A percentile compares a stretch with the other conserved stretches of the same genome.
Conservation (phyloP, 805 yeast species). For the Lachancea quebecensis region DNA sequence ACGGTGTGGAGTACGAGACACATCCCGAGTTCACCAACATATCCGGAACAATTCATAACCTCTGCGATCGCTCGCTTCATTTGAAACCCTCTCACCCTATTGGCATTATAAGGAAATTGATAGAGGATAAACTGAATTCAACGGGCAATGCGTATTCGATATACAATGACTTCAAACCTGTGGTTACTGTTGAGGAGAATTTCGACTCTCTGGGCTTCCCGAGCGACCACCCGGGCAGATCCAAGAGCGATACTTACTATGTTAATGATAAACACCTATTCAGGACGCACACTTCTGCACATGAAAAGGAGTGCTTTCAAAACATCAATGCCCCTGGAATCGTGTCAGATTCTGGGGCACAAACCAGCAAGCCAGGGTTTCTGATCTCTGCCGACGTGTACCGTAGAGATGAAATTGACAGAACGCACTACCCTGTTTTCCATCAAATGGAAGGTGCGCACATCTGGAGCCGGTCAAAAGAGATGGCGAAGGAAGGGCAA, state of each 20-base stretch:
- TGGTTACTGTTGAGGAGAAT: conserved; percentile 74
- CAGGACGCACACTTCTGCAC: conserved; percentile 96
- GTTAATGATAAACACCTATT: conserved; percentile 64
- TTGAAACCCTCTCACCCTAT: conserved; percentile 75
- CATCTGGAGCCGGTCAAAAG: conserved; percentile 54
- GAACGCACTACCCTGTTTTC: conserved; percentile 94
- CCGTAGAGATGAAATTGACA: conserved; percentile 89
- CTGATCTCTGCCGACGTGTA: conserved; percentile 94
- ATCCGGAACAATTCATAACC: conserved; percentile 60
- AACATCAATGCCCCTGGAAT: conserved; percentile 7
- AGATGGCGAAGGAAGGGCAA: conserved; percentile 15
- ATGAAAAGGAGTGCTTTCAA: conserved; percentile 66
- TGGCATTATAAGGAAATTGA: conserved; percentile 70
- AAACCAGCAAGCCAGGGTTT: conserved; percentile 58
- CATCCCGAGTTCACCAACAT: conserved; percentile 79
- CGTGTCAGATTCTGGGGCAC: not conserved
- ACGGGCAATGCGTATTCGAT: conserved; percentile 58
- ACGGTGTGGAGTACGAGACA: conserved; percentile 45
- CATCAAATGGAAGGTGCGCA: conserved; percentile 98
- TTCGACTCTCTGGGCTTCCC: conserved; percentile 93
- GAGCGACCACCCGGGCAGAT: conserved; percentile 85
- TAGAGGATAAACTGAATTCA: conserved; percentile 59
- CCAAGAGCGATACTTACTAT: conserved; percentile 89
- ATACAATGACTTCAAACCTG: conserved; percentile 75
- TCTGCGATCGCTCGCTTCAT: conserved; percentile 71